phyloP scores from a whole-genome alignment of 2,329 filamentous ascomycete species.

The Alternaria gaisen region DNA sequence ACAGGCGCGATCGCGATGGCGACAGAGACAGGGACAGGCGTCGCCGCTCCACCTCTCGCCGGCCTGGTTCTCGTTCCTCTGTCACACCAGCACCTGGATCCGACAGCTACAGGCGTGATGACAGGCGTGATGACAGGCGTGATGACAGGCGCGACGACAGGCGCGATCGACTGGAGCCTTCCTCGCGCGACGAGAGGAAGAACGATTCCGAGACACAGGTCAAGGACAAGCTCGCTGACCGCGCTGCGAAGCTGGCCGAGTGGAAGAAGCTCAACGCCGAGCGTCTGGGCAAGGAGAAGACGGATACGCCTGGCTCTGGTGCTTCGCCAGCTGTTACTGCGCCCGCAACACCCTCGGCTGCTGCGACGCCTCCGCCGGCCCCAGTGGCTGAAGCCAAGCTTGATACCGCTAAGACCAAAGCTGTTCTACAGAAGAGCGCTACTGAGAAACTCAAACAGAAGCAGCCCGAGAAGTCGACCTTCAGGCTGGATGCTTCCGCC shows the following conservation, averaged over 20 bases:
- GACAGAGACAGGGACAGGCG: conserved; percentile 68
- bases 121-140: conserved; percentile 19
- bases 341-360: conserved; percentile 66
- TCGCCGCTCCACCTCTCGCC: conserved; percentile 74
- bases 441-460: conserved; percentile 76
- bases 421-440: conserved; percentile 81
- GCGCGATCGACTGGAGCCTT: conserved; percentile 42
- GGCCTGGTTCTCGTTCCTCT: conserved; percentile 71
- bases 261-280: conserved; percentile 77
- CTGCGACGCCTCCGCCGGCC: conserved; percentile 42
- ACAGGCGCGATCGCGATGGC: conserved; percentile 68
- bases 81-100: conserved; percentile 51
- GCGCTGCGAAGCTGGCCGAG: conserved; percentile 64
- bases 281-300: conserved; percentile 68
- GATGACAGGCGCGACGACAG: conserved; percentile 17
- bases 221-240: conserved; percentile 37
- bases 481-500: conserved; percentile 46
- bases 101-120: background rate
- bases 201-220: conserved; percentile 47
- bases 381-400: conserved; percentile 44
- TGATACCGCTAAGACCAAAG: conserved; percentile 74
- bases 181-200: conserved; percentile 66
- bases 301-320: conserved; percentile 68
- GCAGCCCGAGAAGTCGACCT: conserved; percentile 52
- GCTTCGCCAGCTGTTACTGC: conserved; percentile 67